Evolutionary conservation across 371 early-diverging fungal species (phyloP).

Genomic region (Mucor indicus): DNA sequence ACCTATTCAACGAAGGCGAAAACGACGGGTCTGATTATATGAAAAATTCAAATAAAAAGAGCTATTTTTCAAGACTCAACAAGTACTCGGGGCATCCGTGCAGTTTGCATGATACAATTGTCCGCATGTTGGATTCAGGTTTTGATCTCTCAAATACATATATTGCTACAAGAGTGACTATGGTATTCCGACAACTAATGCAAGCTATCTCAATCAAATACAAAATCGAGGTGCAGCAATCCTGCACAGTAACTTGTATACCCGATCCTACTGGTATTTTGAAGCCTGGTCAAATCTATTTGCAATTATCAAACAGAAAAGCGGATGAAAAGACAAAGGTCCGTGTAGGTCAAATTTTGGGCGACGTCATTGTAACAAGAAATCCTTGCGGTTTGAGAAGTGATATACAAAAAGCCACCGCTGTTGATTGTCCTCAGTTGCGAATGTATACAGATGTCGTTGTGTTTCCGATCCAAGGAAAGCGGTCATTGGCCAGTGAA

Average conservation of each 20-base stretch:
- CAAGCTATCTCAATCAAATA: constrained; percentile 33
- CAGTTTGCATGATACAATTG: constrained; percentile 25
- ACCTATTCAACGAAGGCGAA: background rate
- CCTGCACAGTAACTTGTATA: constrained; percentile 44
- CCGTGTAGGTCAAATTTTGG: constrained; percentile 32
- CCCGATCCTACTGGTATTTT: constrained; percentile 46
- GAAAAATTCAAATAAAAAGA: background rate
- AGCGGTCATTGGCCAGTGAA: constrained; percentile 40
- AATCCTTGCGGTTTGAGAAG: constrained; percentile 47
- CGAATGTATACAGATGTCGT: constrained; percentile 43
- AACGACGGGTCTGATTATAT: background rate
- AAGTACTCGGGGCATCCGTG: constrained; percentile 37
- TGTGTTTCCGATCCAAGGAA: constrained; percentile 37
- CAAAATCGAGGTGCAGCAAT: constrained; percentile 39
- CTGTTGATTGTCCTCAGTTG: constrained; percentile 33
- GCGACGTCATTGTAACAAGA: constrained; percentile 41
- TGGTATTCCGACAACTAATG: constrained; percentile 34
- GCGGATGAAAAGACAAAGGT: constrained; percentile 41
- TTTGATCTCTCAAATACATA: constrained; percentile 42
- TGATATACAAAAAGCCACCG: constrained; percentile 44
- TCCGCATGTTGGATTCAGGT: constrained; percentile 43
- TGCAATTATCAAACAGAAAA: constrained; percentile 35
- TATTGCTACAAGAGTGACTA: constrained; percentile 35
- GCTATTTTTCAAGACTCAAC: constrained; percentile 9
- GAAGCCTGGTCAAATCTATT: constrained; percentile 33